Conservation (phyloP, 2,329 filamentous ascomycete genomes). For the Penicillium glabrum region DNA sequence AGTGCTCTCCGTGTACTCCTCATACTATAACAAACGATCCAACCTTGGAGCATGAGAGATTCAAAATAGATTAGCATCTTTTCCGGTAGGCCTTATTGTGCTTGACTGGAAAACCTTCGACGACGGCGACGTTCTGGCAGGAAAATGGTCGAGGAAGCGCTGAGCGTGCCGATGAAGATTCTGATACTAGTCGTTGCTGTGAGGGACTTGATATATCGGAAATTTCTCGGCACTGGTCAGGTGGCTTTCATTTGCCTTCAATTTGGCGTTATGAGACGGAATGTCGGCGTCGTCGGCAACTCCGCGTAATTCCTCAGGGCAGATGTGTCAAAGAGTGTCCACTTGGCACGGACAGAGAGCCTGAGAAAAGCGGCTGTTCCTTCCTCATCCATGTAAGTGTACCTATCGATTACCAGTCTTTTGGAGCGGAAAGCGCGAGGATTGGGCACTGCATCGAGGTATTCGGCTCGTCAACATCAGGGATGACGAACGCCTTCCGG, state of each 20-base stretch:
- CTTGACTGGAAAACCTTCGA: conserved; percentile 45
- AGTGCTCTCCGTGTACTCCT: no score
- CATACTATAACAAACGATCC: no score
- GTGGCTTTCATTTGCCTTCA: conserved; percentile 31
- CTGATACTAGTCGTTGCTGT: conserved; percentile 54
- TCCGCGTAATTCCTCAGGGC: conserved; percentile 56
- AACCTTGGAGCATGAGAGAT: no score
- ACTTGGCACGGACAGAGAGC: conserved; percentile 54
- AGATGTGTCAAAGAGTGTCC: conserved; percentile 66
- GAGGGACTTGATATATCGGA: conserved; percentile 50
- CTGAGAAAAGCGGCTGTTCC: conserved; percentile 45
- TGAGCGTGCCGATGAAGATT: conserved; percentile 55
- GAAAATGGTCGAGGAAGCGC: conserved; percentile 56
- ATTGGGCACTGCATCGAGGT: conserved; percentile 38
- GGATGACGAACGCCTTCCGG: neutral
- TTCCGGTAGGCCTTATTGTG: conserved; percentile 7
- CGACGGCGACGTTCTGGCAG: conserved; percentile 48
- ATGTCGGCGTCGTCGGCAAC: conserved; percentile 51
- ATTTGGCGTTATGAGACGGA: conserved; percentile 45
- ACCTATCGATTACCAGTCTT: conserved; percentile 64
- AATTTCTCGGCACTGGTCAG: conserved; percentile 55
- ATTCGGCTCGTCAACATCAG: conserved; percentile 1
- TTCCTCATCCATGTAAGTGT: conserved; percentile 54
- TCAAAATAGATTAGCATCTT: no score
- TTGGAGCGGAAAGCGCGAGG: conserved; percentile 61